These are phyloP conservation scores for Chenopodium berlandieri DNA, from an alignment of 148 eudicot species.

Conservation along the genomic window DNA sequence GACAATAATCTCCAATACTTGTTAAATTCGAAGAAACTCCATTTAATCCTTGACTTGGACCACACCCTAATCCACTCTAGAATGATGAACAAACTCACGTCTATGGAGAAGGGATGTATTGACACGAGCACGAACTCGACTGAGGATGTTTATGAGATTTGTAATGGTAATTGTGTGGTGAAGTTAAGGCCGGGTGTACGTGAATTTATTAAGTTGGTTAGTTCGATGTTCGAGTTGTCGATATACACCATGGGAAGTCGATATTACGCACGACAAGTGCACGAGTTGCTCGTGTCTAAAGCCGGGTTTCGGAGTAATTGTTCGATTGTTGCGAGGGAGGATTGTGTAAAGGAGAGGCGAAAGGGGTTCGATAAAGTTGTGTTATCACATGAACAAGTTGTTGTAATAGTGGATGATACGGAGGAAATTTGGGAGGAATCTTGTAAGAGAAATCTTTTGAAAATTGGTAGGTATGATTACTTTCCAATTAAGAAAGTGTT, in stretches of 20 bases:
- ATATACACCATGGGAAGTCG: constrained; percentile 7
- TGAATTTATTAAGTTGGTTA: background rate
- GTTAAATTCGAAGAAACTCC: background rate
- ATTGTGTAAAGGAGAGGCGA: background rate
- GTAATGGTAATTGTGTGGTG: background rate
- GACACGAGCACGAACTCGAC: no score
- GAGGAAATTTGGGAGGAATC: constrained; percentile 7
- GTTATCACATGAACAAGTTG: background rate
- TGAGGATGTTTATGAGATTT: background rate
- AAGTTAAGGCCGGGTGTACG: background rate
- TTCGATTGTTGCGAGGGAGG: background rate
- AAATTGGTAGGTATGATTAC: no score
- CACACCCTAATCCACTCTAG: background rate
- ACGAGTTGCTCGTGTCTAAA: background rate
- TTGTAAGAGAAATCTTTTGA: no score
- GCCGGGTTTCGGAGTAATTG: background rate
- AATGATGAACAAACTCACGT: no score
- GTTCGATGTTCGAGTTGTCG: constrained; percentile 10
- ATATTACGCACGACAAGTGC: background rate
- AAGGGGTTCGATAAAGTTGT: background rate
- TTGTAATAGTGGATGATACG: constrained; percentile 13
- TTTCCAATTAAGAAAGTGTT: no score
- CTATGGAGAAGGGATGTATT: background rate
- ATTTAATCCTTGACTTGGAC: background rate
- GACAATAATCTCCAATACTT: background rate